Evolutionary conservation across 2,329 filamentous ascomycete species (phyloP).

Genomic region (Bretziella fagacearum): DNA sequence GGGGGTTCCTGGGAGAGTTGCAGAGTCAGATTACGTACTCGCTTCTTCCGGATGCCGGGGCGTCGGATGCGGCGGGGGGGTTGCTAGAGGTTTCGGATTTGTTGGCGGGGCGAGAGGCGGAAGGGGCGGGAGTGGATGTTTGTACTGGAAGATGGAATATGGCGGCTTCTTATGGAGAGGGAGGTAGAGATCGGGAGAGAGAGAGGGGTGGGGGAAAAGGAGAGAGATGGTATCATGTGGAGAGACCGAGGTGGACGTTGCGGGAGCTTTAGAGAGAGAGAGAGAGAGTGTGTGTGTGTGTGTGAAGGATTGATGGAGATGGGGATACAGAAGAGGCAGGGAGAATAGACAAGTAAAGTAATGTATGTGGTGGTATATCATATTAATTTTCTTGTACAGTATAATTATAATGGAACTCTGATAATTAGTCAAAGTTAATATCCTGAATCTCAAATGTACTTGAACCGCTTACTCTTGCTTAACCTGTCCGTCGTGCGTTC

Average conservation of each 20-base stretch:
- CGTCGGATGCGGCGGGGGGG: constrained; percentile 38
- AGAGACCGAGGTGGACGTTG: constrained; percentile 29
- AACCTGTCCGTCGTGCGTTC: no score
- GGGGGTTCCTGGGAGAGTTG: constrained; percentile 43
- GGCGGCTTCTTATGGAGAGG: constrained; percentile 22
- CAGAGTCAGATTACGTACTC: constrained; percentile 43
- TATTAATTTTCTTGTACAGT: no score
- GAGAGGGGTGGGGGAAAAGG: not conserved
- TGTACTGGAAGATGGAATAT: constrained; percentile 33
- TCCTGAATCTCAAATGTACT: no score
- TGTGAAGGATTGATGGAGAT: no score
- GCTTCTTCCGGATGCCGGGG: constrained; percentile 39
- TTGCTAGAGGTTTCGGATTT: constrained; percentile 37
- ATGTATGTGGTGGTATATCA: no score
- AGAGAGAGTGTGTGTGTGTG: no score
- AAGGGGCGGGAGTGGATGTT: constrained; percentile 23
- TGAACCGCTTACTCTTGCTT: no score
- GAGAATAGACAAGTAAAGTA: no score
- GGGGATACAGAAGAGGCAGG: no score
- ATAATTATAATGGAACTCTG: no score
- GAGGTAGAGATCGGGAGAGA: constrained; percentile 28
- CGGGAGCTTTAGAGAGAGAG: constrained; percentile 14
- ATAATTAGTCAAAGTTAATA: no score
- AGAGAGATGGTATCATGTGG: constrained; percentile 34
- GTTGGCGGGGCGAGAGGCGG: constrained; percentile 31